Conservation (phyloP, 1,139 yeast species). For the Hansenula lynferdii region DNA sequence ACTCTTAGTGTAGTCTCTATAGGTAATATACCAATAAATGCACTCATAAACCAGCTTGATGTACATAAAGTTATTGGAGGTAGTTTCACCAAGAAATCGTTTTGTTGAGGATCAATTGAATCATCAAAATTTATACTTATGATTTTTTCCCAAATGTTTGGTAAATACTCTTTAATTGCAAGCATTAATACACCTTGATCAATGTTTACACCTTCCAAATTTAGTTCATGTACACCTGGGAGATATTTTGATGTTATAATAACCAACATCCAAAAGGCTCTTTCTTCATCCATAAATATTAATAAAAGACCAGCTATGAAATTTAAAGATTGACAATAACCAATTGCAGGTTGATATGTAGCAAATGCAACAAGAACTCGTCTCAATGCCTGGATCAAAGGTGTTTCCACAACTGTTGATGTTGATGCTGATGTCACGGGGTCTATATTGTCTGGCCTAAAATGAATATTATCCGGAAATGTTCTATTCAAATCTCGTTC, state of each 20-base stretch:
- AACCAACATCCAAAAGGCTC: constrained; percentile 93
- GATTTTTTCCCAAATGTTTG: constrained; percentile 67
- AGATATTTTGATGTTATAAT: constrained; percentile 79
- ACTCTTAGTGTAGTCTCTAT: constrained; percentile 81
- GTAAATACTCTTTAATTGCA: constrained; percentile 78
- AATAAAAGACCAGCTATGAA: constrained; percentile 84
- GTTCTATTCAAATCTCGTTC: constrained; percentile 92
- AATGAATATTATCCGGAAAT: constrained; percentile 86
- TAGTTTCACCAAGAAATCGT: constrained; percentile 64
- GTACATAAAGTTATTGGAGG: constrained; percentile 94
- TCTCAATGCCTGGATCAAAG: constrained; percentile 66
- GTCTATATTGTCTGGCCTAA: constrained; percentile 34
- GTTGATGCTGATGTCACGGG: constrained; percentile 14
- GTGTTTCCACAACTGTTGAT: constrained; percentile 43
- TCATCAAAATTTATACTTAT: constrained; percentile 27
- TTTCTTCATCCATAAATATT: constrained; percentile 83
- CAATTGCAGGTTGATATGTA: constrained; percentile 81
- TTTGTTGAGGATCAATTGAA: constrained; percentile 8
- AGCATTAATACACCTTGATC: constrained; percentile 94
- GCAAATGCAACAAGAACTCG: constrained; percentile 84
- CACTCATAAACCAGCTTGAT: constrained; percentile 97
- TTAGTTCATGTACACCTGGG: constrained; percentile 89
- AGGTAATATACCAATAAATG: constrained; percentile 84
- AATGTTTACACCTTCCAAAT: constrained; percentile 88
- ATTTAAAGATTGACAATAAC: constrained; percentile 93